Percentiles rank a stretch among this genome's conserved stretches.
These are phyloP conservation scores for Dryas octopetala DNA, from an alignment of 306 rosid genomes.

Conservation along the genomic window DNA sequence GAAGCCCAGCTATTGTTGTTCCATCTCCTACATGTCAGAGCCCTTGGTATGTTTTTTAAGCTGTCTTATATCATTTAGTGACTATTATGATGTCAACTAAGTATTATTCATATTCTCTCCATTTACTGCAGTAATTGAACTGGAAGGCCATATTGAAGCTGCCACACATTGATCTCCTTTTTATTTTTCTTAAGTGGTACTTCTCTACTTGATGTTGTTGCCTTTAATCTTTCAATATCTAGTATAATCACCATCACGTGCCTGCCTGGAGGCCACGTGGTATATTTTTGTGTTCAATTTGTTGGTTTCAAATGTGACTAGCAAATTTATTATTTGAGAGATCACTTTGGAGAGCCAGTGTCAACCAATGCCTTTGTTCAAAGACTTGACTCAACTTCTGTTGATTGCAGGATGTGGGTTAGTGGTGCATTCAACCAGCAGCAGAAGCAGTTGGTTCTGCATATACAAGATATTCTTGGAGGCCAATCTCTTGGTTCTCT, in stretches of 20 bases:
- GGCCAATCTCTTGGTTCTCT: constrained; percentile 31
- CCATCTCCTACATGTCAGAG: constrained; percentile 48
- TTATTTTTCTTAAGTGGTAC: constrained; percentile 45
- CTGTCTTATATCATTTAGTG: not conserved
- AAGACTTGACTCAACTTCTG: constrained; percentile 19
- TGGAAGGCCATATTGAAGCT: constrained; percentile 12
- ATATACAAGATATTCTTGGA: constrained; percentile 18
- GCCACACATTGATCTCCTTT: constrained; percentile 24
- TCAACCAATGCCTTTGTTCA: constrained; percentile 3
- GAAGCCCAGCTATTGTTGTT: constrained; percentile 66
- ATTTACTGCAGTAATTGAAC: constrained; percentile 27
- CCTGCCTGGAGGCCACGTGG: not conserved
- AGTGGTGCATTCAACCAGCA: constrained; percentile 26
- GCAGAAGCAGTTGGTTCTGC: constrained; percentile 26
- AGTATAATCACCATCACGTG: not conserved
- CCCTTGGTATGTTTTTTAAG: constrained; percentile 37
- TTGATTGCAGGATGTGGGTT: constrained; percentile 33
- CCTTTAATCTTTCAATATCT: not conserved
- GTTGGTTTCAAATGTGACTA: constrained; percentile 1
- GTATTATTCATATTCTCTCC: constrained; percentile 10
- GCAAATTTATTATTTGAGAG: not conserved
- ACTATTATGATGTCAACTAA: constrained; percentile 10
- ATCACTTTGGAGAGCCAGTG: not conserved
- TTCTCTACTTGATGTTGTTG: constrained; percentile 20
- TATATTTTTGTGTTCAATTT: not conserved